Evolutionary conservation across 2,329 filamentous ascomycete species (phyloP).

Genomic region (Knufia fluminis): DNA sequence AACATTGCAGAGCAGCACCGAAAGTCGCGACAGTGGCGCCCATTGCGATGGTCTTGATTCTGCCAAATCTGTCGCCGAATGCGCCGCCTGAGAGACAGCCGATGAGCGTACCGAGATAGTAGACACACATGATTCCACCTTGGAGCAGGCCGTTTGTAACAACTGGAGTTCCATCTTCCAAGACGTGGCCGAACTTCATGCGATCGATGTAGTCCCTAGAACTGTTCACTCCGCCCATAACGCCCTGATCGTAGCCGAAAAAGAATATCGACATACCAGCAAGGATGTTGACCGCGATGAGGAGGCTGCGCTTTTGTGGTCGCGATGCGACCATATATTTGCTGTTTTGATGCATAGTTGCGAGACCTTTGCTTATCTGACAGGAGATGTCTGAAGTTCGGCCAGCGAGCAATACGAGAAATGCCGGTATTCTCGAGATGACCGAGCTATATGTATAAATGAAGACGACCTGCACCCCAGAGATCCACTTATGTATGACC

Average conservation of each 20-base stretch:
- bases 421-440: too few relatives aligned
- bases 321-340: constrained; percentile 44
- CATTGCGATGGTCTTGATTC: constrained; percentile 54
- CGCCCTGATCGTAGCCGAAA: constrained; percentile 51
- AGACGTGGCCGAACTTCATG: constrained; percentile 56
- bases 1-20: constrained; percentile 57
- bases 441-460: too few relatives aligned
- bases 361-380: too few relatives aligned
- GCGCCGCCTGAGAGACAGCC: constrained; percentile 55
- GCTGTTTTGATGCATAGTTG: constrained; percentile 24
- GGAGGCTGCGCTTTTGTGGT: constrained; percentile 47
- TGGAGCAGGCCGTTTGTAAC: constrained; percentile 52
- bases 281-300: constrained; percentile 54
- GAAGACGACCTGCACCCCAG: too few relatives aligned
- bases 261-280: constrained; percentile 60
- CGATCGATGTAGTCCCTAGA: constrained; percentile 53
- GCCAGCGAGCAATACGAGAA: too few relatives aligned
- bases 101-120: constrained; percentile 52
- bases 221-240: constrained; percentile 49
- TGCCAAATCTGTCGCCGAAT: constrained; percentile 53
- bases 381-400: too few relatives aligned
- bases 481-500: too few relatives aligned
- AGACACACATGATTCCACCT: constrained; percentile 52
- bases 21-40: constrained; percentile 50
- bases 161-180: constrained; percentile 41